Evolutionary conservation across 2,329 filamentous ascomycete genomes (phyloP).

Genomic region (Xylariaceae sp.): DNA sequence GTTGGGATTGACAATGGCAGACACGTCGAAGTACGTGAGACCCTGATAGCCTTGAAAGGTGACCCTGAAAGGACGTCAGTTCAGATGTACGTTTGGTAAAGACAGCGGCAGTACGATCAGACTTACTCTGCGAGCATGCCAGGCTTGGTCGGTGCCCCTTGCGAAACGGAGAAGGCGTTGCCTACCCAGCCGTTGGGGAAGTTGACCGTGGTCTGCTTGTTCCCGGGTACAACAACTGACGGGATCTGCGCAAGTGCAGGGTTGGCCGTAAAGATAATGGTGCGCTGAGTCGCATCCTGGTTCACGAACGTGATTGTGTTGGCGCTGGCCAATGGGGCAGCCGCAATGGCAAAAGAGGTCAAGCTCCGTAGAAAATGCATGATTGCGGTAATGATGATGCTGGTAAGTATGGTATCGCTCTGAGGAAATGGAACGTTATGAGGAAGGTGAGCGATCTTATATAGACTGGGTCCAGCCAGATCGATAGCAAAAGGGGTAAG

Average conservation of each 20-base stretch:
- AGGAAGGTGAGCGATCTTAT: not conserved
- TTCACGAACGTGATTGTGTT: conserved; percentile 54
- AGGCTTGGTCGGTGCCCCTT: conserved; percentile 38
- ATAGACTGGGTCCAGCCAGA: conserved; percentile 15
- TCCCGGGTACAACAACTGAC: conserved; percentile 37
- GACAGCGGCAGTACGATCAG: not conserved
- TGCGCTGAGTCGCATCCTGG: conserved; percentile 47
- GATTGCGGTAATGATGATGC: conserved; percentile 35
- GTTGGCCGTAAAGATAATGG: conserved; percentile 47
- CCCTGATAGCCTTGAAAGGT: conserved; percentile 45
- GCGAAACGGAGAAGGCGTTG: conserved; percentile 46
- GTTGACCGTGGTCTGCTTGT: conserved; percentile 37
- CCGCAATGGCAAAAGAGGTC: conserved; percentile 10
- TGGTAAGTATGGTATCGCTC: not conserved
- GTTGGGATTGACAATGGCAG: conserved; percentile 49
- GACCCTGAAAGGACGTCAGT: conserved; percentile 22
- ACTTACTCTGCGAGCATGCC: conserved; percentile 48
- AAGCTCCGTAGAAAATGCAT: conserved; percentile 45
- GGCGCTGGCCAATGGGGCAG: conserved; percentile 30
- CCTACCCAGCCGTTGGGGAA: conserved; percentile 44
- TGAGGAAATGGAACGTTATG: conserved; percentile 14
- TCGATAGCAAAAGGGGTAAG: conserved; percentile 12
- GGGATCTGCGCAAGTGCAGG: conserved; percentile 34
- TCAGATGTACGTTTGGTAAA: not conserved
- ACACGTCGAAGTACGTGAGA: conserved; percentile 53